A percentile compares a stretch with the other conserved stretches of the same genome.
phyloP scores from a whole-genome alignment of 139 green algal genomes.

The Nannochloris sp. region DNA sequence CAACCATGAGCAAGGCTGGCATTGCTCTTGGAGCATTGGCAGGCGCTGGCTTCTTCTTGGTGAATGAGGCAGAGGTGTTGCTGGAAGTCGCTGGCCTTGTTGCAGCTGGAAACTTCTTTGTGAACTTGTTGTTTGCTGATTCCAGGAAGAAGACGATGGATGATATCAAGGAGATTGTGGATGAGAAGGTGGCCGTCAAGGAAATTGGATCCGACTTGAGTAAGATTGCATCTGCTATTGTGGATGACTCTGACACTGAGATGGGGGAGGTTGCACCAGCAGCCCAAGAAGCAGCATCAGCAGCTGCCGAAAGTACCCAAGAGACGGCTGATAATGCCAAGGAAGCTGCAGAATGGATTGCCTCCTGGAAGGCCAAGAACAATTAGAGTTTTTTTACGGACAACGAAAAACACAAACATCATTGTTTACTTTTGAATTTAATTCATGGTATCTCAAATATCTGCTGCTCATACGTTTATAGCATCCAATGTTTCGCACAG shows the following conservation, averaged over 20 bases:
- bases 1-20: constrained; percentile 26
- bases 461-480: not conserved
- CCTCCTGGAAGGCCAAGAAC: constrained; percentile 8
- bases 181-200: constrained; percentile 29
- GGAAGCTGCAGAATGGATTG: constrained; percentile 18
- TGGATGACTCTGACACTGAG: constrained; percentile 23
- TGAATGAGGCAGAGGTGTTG: constrained; percentile 39
- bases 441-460: not conserved
- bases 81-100: constrained; percentile 38
- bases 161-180: constrained; percentile 27
- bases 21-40: constrained; percentile 26
- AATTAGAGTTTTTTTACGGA: not conserved
- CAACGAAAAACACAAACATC: too few species aligned
- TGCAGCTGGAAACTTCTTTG: constrained; percentile 31
- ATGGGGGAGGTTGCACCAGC: not conserved
- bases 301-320: not conserved
- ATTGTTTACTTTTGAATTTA: too few species aligned
- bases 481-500: not conserved
- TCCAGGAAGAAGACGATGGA: constrained; percentile 32
- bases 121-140: constrained; percentile 36
- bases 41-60: constrained; percentile 29
- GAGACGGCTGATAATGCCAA: constrained; percentile 14
- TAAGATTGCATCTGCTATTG: constrained; percentile 26
- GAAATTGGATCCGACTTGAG: constrained; percentile 29
- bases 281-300: not conserved